phyloP scores from a whole-genome alignment of 2,329 filamentous ascomycete genomes.

The Sordariomycetes sp. region DNA sequence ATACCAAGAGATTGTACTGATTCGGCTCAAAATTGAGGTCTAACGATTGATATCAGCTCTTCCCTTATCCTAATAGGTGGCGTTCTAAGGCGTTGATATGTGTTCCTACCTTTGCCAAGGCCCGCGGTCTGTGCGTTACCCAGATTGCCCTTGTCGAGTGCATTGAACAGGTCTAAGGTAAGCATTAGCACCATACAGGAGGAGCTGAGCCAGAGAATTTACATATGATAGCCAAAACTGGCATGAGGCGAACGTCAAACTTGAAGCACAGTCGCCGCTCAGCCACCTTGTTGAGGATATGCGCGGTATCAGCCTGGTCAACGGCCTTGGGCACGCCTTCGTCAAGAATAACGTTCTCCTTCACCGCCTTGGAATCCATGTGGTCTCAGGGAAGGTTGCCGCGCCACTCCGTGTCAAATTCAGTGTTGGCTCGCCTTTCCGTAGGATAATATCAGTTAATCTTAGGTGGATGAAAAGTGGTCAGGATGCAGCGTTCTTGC shows the following conservation, averaged over 20 bases:
- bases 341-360: background rate
- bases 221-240: conserved; percentile 39
- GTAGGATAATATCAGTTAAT: background rate
- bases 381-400: background rate
- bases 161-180: conserved; percentile 27
- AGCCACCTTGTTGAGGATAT: conserved; percentile 24
- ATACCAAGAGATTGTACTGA: conserved; percentile 59
- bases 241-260: conserved; percentile 39
- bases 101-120: conserved; percentile 13
- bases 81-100: background rate
- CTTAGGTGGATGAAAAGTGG: background rate
- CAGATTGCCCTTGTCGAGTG: conserved; percentile 27
- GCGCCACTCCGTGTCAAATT: background rate
- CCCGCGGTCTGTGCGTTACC: conserved; percentile 43
- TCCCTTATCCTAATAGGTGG: background rate
- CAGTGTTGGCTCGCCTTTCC: background rate
- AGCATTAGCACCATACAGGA: background rate
- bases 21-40: conserved; percentile 37
- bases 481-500: background rate
- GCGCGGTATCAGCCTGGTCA: background rate
- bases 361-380: background rate
- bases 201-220: background rate
- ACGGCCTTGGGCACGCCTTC: background rate
- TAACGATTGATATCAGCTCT: conserved; percentile 7
- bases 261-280: conserved; percentile 38